Conservation (phyloP, 495 filamentous ascomycete species). For the Astrothelium subdiscretum region DNA sequence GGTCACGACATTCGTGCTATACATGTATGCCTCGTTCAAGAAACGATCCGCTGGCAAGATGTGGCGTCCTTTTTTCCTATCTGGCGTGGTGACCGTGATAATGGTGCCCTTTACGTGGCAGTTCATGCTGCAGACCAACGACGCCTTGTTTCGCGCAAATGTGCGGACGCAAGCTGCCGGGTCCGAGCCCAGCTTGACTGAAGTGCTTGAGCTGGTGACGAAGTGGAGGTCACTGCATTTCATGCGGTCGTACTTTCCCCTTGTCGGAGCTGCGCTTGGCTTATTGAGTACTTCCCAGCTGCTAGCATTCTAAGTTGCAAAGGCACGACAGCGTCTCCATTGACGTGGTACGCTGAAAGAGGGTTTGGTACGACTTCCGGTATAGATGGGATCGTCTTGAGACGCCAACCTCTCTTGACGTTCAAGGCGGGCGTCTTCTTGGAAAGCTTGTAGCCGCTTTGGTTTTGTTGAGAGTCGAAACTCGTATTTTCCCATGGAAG, state of each 20-base stretch:
- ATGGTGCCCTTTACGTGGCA: slow-evolving; percentile 29
- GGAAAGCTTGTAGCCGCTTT: no score
- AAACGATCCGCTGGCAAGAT: slow-evolving; percentile 5
- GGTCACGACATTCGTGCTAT: slow-evolving; percentile 15
- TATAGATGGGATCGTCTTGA: no score
- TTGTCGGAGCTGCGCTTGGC: slow-evolving; percentile 8
- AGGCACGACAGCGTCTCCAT: no score
- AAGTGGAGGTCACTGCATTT: slow-evolving; percentile 15
- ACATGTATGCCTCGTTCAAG: slow-evolving; percentile 10
- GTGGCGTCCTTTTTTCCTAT: slow-evolving; percentile 12
- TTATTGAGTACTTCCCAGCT: background rate
- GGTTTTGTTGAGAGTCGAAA: no score
- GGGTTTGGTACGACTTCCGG: no score
- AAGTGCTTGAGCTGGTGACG: slow-evolving; percentile 10
- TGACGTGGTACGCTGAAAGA: no score
- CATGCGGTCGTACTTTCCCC: slow-evolving; percentile 11
- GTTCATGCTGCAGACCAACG: slow-evolving; percentile 26
- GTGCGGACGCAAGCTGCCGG: background rate
- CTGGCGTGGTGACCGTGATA: slow-evolving; percentile 14
- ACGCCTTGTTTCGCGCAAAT: slow-evolving; percentile 20
- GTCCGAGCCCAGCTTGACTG: background rate
- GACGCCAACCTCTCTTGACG: no score
- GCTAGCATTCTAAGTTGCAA: no score
- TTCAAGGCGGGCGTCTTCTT: no score
- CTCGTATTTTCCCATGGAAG: no score